Percentiles rank a stretch among this genome's conserved stretches.
phyloP scores from a whole-genome alignment of 371 early-diverging fungal genomes.

The Apophysomyces sp. region DNA sequence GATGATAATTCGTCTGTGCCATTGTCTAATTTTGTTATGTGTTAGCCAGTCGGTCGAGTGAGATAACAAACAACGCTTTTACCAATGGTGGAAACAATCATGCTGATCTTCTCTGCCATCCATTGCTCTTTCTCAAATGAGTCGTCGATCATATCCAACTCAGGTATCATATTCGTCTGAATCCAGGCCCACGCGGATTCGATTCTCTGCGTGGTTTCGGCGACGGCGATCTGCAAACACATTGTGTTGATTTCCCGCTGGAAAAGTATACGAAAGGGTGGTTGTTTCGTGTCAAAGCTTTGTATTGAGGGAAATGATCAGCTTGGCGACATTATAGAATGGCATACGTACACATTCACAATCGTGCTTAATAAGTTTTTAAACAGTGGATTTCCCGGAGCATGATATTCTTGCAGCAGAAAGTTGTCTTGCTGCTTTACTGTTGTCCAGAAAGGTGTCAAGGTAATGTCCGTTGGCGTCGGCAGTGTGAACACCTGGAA shows the following conservation, averaged over 20 bases:
- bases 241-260: slow-evolving; percentile 54
- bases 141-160: slow-evolving; percentile 77
- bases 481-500: slow-evolving; percentile 39
- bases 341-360: slow-evolving; percentile 63
- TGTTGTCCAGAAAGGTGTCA: slow-evolving; percentile 60
- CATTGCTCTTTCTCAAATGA: slow-evolving; percentile 78
- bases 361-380: slow-evolving; percentile 74
- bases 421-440: slow-evolving; percentile 62
- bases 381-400: slow-evolving; percentile 46
- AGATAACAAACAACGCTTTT: slow-evolving; percentile 14
- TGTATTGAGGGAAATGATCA: background rate
- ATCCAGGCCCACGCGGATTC: slow-evolving; percentile 92
- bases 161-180: slow-evolving; percentile 76
- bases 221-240: slow-evolving; percentile 66
- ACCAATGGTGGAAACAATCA: slow-evolving; percentile 81
- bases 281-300: slow-evolving; percentile 87
- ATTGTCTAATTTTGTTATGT: too few species aligned
- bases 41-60: background rate
- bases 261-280: slow-evolving; percentile 88
- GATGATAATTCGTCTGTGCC: slow-evolving; percentile 75
- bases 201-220: slow-evolving; percentile 75
- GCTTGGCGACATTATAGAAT: background rate
- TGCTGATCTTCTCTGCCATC: slow-evolving; percentile 86
- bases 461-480: slow-evolving; percentile 31
- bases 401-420: slow-evolving; percentile 69